Percentiles rank a stretch among this genome's conserved stretches.
Evolutionary conservation across 148 eudicot species (phyloP).

Genomic region (Mesembryanthemum crystallinum): DNA sequence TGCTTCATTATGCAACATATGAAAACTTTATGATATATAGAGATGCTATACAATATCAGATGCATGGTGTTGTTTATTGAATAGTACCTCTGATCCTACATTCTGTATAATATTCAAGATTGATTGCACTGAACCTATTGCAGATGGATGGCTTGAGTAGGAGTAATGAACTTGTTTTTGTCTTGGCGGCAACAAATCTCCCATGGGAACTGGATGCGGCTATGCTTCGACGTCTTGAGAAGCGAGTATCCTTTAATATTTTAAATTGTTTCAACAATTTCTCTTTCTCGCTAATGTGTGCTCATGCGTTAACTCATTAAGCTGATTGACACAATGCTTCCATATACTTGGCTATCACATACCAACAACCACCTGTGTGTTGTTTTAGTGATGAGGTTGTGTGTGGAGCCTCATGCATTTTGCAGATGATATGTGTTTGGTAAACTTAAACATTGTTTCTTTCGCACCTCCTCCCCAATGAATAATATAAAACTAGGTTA

Average conservation of each 20-base stretch:
- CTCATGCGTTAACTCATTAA: background rate
- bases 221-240: slow-evolving; percentile 97
- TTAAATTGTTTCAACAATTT: too few species aligned
- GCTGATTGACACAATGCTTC: background rate
- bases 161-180: slow-evolving; percentile 96
- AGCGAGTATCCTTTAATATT: slow-evolving; percentile 61
- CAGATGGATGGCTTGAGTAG: slow-evolving; percentile 98
- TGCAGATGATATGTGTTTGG: background rate
- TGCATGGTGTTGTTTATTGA: too few species aligned
- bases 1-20: too few species aligned
- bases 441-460: background rate
- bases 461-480: background rate
- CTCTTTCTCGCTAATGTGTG: too few species aligned
- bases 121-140: slow-evolving; percentile 13
- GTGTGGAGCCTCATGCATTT: background rate
- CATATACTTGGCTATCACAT: background rate
- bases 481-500: background rate
- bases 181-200: slow-evolving; percentile 94
- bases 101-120: background rate
- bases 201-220: slow-evolving; percentile 99
- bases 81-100: background rate
- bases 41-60: too few species aligned
- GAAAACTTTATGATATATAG: background rate
- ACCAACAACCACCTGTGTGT: background rate
- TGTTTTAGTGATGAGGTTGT: background rate